A percentile compares a stretch with the other conserved stretches of the same genome.
Conservation (phyloP, 225 moss, liverwort and hornwort genomes). For the Thuidium tamariscinum region DNA sequence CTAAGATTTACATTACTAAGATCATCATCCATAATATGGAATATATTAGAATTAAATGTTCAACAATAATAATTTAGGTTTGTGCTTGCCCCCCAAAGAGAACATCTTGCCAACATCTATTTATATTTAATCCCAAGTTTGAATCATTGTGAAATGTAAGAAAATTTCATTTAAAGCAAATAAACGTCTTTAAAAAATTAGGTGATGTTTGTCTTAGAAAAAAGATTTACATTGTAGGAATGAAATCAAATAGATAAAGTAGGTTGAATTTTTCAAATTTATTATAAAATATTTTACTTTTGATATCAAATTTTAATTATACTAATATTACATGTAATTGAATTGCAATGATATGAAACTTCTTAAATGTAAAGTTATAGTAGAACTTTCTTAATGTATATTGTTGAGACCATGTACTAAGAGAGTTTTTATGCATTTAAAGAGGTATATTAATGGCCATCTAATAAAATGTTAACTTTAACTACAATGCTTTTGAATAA, state of each 20-base stretch:
- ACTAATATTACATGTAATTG: background rate
- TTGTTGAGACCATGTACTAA: too few relatives aligned
- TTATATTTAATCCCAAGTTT: accelerated
- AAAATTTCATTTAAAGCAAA: background rate
- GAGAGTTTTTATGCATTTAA: too few relatives aligned
- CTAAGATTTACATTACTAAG: accelerated
- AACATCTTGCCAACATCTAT: too few relatives aligned
- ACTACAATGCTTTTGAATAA: too few relatives aligned
- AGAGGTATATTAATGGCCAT: too few relatives aligned
- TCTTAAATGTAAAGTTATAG: background rate
- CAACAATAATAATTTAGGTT: background rate
- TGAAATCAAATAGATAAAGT: background rate
- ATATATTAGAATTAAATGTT: background rate
- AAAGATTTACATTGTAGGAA: background rate
- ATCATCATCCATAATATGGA: too few relatives aligned
- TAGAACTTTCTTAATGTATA: too few relatives aligned
- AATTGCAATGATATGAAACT: background rate
- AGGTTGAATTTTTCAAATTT: background rate
- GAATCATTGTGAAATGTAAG: too few relatives aligned
- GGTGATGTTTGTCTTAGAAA: too few relatives aligned
- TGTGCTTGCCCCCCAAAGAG: accelerated
- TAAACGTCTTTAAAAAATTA: background rate
- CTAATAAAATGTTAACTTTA: too few relatives aligned
- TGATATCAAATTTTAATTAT: background rate
- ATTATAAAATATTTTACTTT: background rate